Percentiles rank a stretch among this genome's conserved stretches.
phyloP scores from a whole-genome alignment of 441 rosid genomes.

The Erodium trifolium region DNA sequence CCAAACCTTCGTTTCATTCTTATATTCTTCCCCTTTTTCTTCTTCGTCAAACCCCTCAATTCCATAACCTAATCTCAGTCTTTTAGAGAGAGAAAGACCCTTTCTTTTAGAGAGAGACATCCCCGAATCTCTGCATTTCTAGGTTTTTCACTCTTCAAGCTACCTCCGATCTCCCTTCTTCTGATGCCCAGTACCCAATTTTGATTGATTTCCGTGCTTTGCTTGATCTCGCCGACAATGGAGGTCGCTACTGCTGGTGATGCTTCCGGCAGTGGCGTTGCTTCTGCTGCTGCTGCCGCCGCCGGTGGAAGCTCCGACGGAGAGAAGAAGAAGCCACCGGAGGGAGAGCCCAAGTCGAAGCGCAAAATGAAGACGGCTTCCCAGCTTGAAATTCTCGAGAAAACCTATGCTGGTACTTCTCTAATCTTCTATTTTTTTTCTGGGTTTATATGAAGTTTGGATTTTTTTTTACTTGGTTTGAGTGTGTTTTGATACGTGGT shows the following conservation, averaged over 20 bases:
- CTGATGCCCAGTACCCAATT: neutral
- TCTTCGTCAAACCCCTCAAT: slow-evolving; percentile 4
- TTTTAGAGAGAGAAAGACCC: neutral
- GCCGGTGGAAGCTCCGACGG: slow-evolving; percentile 29
- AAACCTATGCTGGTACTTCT: slow-evolving; percentile 44
- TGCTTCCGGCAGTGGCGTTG: slow-evolving; percentile 13
- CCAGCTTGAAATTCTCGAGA: slow-evolving; percentile 56
- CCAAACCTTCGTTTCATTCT: slow-evolving; percentile 9
- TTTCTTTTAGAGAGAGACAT: neutral
- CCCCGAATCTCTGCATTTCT: slow-evolving; percentile 2
- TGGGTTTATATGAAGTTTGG: slow-evolving; percentile 3
- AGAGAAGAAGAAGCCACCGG: slow-evolving; percentile 55
- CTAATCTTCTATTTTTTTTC: neutral
- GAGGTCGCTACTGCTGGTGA: neutral
- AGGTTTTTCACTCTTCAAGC: neutral
- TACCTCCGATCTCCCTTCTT: neutral
- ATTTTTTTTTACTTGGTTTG: neutral
- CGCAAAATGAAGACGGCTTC: slow-evolving; percentile 69
- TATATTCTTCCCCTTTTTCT: slow-evolving; percentile 3
- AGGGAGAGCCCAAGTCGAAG: slow-evolving; percentile 45
- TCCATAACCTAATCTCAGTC: neutral
- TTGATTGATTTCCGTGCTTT: neutral
- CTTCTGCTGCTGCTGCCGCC: slow-evolving; percentile 26
- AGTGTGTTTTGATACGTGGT: neutral
- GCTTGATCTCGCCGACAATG: neutral